Evolutionary conservation across 352 stramenopile genomes (phyloP).

Genomic region (Achlya hypogyna): DNA sequence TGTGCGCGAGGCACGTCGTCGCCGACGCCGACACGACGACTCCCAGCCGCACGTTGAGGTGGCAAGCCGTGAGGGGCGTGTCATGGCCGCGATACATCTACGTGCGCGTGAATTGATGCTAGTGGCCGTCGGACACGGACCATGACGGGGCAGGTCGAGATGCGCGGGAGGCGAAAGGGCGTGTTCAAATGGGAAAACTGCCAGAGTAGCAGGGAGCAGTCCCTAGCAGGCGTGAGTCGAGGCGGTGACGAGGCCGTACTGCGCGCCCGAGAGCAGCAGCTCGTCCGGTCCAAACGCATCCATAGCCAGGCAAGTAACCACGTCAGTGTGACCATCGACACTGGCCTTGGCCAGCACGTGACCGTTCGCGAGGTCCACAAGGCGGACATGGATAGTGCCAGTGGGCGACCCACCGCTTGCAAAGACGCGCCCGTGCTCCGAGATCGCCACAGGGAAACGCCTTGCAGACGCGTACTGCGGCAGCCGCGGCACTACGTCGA

Average conservation of each 20-base stretch:
- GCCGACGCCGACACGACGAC: constrained; percentile 56
- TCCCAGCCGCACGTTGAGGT: constrained; percentile 51
- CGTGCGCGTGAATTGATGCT: not conserved
- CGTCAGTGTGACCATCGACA: constrained; percentile 56
- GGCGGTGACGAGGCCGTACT: constrained; percentile 27
- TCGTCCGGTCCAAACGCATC: constrained; percentile 69
- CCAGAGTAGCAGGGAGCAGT: constrained; percentile 45
- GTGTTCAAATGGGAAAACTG: constrained; percentile 60
- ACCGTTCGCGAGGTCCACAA: constrained; percentile 72
- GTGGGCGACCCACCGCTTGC: constrained; percentile 60
- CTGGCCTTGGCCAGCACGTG: constrained; percentile 76
- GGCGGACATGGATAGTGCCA: constrained; percentile 61
- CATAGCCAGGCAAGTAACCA: constrained; percentile 63
- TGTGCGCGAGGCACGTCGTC: constrained; percentile 41
- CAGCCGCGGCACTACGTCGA: constrained; percentile 71
- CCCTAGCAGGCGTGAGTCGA: not conserved
- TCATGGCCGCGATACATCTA: constrained; percentile 48
- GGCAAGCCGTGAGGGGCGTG: constrained; percentile 42
- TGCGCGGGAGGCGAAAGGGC: constrained; percentile 58
- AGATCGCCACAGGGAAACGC: constrained; percentile 53
- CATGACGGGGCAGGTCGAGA: constrained; percentile 56
- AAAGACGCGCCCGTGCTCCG: constrained; percentile 59
- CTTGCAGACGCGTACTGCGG: constrained; percentile 32
- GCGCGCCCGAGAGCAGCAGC: constrained; percentile 57
- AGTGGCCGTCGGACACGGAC: not conserved